Conservation (phyloP, 2,329 filamentous ascomycete species). For the Emergomyces orientalis region DNA sequence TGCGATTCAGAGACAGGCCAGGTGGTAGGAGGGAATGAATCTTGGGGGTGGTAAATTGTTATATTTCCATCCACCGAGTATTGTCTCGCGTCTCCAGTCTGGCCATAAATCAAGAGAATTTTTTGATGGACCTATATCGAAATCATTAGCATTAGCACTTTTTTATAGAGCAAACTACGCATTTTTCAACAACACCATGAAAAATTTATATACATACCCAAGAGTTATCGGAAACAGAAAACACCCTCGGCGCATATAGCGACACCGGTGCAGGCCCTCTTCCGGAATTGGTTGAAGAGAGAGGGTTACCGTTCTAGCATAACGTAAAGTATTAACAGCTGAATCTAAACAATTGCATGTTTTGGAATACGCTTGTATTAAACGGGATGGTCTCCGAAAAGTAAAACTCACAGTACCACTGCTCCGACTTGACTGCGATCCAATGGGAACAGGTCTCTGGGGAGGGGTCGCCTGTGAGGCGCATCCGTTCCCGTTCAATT, state of each 20-base stretch:
- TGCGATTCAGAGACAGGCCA: constrained; percentile 86
- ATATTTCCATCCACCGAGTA: constrained; percentile 67
- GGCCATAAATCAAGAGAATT: constrained; percentile 69
- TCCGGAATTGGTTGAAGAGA: constrained; percentile 27
- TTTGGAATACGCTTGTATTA: not conserved
- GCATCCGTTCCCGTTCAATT: constrained; percentile 43
- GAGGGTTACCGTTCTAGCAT: constrained; percentile 28
- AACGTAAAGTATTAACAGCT: constrained; percentile 3
- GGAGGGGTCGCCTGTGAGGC: constrained; percentile 35
- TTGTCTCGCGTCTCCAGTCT: constrained; percentile 62
- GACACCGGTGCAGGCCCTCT: constrained; percentile 56
- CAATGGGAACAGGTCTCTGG: constrained; percentile 38
- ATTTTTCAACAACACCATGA: too few relatives aligned
- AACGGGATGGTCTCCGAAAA: too few relatives aligned
- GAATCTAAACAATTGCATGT: not conserved
- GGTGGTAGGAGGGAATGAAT: constrained; percentile 67
- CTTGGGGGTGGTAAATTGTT: constrained; percentile 71
- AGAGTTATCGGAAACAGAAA: constrained; percentile 69
- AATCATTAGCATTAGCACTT: constrained; percentile 12
- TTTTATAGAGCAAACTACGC: not conserved
- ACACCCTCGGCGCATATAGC: constrained; percentile 68
- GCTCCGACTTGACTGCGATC: constrained; percentile 33
- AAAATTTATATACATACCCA: constrained; percentile 54
- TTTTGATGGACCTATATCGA: constrained; percentile 73
- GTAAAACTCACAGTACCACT: constrained; percentile 32